phyloP scores from a whole-genome alignment of 352 stramenopile species.

The Pythium guiyangense region DNA sequence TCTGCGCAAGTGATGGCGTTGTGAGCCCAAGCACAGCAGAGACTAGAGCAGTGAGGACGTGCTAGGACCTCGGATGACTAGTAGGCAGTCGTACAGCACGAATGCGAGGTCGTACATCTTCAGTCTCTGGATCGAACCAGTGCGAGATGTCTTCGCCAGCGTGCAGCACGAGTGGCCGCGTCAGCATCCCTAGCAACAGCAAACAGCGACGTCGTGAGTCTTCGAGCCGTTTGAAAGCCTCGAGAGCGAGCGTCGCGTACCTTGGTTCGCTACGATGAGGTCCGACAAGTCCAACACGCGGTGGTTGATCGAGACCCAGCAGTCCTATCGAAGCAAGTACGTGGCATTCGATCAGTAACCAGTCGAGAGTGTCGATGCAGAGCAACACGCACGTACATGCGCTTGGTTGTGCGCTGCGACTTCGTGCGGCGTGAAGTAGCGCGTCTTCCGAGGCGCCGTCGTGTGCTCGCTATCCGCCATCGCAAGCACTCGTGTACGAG shows the following conservation, averaged over 20 bases:
- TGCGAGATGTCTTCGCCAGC: slow-evolving; percentile 89
- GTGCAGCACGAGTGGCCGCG: slow-evolving; percentile 75
- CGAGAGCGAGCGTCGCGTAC: slow-evolving; percentile 11
- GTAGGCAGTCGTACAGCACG: not conserved
- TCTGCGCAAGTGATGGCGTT: slow-evolving; percentile 15
- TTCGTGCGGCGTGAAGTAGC: slow-evolving; percentile 78
- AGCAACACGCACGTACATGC: slow-evolving; percentile 39
- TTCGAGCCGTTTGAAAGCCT: not conserved
- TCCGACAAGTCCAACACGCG: slow-evolving; percentile 82
- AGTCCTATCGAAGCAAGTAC: slow-evolving; percentile 39
- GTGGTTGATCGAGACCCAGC: slow-evolving; percentile 70
- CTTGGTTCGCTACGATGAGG: slow-evolving; percentile 62
- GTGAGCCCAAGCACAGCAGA: not conserved
- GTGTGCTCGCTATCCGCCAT: not conserved
- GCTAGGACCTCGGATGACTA: no score
- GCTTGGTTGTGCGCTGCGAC: slow-evolving; percentile 81
- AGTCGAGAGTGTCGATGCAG: no score
- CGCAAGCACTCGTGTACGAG: no score
- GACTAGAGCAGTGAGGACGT: no score
- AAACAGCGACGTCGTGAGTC: not conserved
- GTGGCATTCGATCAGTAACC: no score
- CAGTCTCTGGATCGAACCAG: slow-evolving; percentile 84
- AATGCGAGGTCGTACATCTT: slow-evolving; percentile 35
- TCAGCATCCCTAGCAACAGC: slow-evolving; percentile 42
- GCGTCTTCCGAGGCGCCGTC: not conserved